Percentiles rank a stretch among this genome's conserved stretches.
phyloP scores from a whole-genome alignment of 2,329 filamentous ascomycete genomes.

The Fusarium incarnatum region DNA sequence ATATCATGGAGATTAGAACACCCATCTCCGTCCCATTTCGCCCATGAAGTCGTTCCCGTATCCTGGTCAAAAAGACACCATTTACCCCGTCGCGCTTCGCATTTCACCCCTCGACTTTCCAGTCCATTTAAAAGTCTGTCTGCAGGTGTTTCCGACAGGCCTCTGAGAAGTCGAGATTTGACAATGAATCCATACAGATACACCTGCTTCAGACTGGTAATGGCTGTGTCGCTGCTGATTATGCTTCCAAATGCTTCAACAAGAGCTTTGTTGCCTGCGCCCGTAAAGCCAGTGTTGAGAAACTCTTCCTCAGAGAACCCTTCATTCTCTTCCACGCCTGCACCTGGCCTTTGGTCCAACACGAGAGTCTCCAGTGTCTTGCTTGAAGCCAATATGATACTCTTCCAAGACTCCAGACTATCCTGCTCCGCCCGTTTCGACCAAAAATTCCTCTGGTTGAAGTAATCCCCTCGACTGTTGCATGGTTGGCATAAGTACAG shows the following conservation, averaged over 20 bases:
- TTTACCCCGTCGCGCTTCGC: conserved; percentile 10
- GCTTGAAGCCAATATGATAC: not conserved
- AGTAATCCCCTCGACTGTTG: conserved; percentile 5
- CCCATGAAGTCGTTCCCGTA: not conserved
- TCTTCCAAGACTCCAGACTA: conserved; percentile 1
- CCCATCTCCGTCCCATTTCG: conserved; percentile 17
- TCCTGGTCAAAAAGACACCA: conserved; percentile 29
- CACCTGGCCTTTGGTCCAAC: conserved; percentile 25
- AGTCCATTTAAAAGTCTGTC: conserved; percentile 2
- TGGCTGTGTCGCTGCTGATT: not conserved
- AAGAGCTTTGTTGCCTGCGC: not conserved
- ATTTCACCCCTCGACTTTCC: not conserved
- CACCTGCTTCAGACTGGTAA: conserved; percentile 1
- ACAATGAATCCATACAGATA: conserved; percentile 17
- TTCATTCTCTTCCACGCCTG: conserved; percentile 16
- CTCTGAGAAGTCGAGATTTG: not conserved
- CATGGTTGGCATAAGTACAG: conserved; percentile 16
- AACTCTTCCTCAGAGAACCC: conserved; percentile 22
- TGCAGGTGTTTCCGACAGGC: not conserved
- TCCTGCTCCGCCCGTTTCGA: conserved; percentile 3
- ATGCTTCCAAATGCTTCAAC: not conserved
- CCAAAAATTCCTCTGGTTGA: conserved; percentile 20
- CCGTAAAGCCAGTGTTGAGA: not conserved
- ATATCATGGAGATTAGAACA: conserved; percentile 4
- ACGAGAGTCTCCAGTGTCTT: conserved; percentile 21